These are phyloP conservation scores for Blastomyces parvus DNA, from an alignment of 2,329 filamentous ascomycete species.

Conservation along the genomic window DNA sequence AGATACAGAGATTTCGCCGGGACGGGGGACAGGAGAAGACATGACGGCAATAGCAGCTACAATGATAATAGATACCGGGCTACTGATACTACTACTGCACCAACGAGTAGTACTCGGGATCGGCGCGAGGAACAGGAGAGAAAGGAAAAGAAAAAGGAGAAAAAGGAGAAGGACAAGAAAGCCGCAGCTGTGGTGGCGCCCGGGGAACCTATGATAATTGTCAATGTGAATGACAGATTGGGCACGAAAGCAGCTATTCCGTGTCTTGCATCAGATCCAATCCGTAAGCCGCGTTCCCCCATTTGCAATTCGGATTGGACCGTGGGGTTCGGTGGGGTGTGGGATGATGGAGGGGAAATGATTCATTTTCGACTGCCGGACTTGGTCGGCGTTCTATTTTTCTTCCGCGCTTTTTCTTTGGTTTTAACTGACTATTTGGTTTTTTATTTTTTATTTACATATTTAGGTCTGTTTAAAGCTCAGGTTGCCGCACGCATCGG, in stretches of 20 bases:
- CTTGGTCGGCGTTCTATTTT: not conserved
- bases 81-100: not conserved
- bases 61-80: constrained; percentile 14
- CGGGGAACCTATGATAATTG: constrained; percentile 79
- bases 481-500: constrained; percentile 86
- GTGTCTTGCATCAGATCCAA: constrained; percentile 72
- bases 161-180: constrained; percentile 32
- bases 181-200: constrained; percentile 28
- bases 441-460: not conserved
- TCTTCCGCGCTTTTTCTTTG: not conserved
- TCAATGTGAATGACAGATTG: constrained; percentile 87
- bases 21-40: constrained; percentile 18
- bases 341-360: not conserved
- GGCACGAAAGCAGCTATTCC: constrained; percentile 94
- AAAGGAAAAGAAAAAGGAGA: constrained; percentile 35
- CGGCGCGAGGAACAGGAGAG: constrained; percentile 23
- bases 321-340: not conserved
- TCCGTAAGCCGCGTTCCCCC: constrained; percentile 40
- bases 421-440: constrained; percentile 10
- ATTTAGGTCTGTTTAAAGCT: constrained; percentile 65
- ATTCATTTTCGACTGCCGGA: not conserved
- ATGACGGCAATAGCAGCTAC: constrained; percentile 19
- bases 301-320: constrained; percentile 5
- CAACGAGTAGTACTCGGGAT: constrained; percentile 19
- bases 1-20: constrained; percentile 18